A percentile compares a stretch with the other conserved stretches of the same genome.
phyloP scores from a whole-genome alignment of 2,329 filamentous ascomycete species.

The Fusarium sp. region DNA sequence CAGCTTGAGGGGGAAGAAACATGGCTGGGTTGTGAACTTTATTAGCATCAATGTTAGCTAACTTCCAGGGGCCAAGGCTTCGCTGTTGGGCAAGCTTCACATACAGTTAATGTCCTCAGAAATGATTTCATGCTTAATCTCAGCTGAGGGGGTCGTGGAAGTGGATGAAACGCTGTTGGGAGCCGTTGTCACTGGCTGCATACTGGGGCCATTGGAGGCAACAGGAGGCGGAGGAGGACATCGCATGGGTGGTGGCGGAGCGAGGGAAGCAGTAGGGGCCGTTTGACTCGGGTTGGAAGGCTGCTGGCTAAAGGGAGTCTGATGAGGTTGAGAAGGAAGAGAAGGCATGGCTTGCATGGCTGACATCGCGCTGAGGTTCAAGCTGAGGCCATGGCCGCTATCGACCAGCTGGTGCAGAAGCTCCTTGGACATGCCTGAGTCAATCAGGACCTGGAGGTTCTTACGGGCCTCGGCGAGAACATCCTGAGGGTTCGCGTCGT shows the following conservation, averaged over 20 bases:
- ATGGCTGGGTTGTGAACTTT: constrained; percentile 40
- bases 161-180: constrained; percentile 33
- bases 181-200: constrained; percentile 32
- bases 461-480: constrained; percentile 56
- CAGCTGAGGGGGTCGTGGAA: constrained; percentile 36
- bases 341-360: constrained; percentile 23
- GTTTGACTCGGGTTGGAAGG: constrained; percentile 32
- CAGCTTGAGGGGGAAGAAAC: constrained; percentile 49
- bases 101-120: constrained; percentile 42
- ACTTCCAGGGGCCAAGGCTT: not conserved
- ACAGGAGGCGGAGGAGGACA: constrained; percentile 46
- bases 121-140: constrained; percentile 45
- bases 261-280: constrained; percentile 32
- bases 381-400: constrained; percentile 48
- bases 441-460: constrained; percentile 57
- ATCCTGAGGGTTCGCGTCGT: constrained; percentile 53
- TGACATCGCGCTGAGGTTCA: constrained; percentile 27
- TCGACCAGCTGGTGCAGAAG: constrained; percentile 54
- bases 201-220: constrained; percentile 31
- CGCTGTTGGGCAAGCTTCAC: constrained; percentile 21
- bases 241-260: constrained; percentile 46
- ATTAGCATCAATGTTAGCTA: constrained; percentile 22
- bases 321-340: constrained; percentile 30
- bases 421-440: constrained; percentile 56
- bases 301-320: constrained; percentile 27